Base-by-base conservation (phyloP, 805 yeast species). In the Maudiozyma turicensis region DNA sequence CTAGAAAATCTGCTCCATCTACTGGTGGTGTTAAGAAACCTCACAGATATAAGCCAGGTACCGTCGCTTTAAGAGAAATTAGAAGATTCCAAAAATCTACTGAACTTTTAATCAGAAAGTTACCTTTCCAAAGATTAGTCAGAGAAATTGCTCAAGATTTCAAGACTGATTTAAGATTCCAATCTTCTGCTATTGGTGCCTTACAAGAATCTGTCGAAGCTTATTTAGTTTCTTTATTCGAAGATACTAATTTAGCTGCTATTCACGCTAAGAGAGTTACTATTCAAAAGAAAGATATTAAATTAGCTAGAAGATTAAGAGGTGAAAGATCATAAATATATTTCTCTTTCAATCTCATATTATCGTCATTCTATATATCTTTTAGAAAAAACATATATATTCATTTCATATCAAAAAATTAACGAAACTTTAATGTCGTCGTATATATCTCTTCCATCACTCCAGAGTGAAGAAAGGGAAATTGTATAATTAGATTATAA, bases 241-340 rank as follows among this genome's bases (percentile, higher is more conserved):
- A 91, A 78, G 98, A 93, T 73, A 93, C 98, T 58, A 91, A 90
- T 78, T 80, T 91, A 77, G 93, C 97, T 76, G 97, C 98, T 58
- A 87, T 89, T 61, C 99, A 91, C 74, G 99, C 98, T 66, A 91
- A 93, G 83, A 85, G 99, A 76, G 98, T 91, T 62, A 91, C 99
- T 58, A 88, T 91, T 67, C 96, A 88, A 80, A 91, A 89, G 87
- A 90, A 90, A 77, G 99, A 91, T 73, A 87, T 91, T 71, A 96
- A 90, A 70, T 80, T 91, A 69, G 99, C 98, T 60, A 86, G 97
- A 78, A 86, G 98, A 78, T 82, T 91, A 71, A 84, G 97, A 76
- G 98, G 97, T 73, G 95, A 86, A 77, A 84, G 93, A 83, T 80
- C 91, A 60, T 86, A 81, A 50, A 13, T 9, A n/a, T n/a, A n/a